Evolutionary conservation across 331 rosid species (phyloP).

Genomic region (Dryas integrifolia): DNA sequence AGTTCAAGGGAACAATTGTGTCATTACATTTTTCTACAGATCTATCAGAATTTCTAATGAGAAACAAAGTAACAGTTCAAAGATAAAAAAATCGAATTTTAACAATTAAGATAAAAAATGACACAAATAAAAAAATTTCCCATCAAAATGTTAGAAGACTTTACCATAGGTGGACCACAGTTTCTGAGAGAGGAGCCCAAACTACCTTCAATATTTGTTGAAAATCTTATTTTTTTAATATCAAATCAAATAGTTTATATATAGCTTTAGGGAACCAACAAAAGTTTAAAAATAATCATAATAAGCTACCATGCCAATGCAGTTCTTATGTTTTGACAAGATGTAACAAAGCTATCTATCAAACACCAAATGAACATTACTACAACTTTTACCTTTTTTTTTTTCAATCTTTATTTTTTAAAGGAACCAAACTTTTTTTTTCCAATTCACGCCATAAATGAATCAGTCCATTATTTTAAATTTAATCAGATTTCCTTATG

Average conservation of each 20-base stretch:
- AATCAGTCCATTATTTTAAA: neutral
- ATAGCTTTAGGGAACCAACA: neutral
- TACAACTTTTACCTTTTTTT: neutral
- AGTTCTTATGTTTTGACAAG: neutral
- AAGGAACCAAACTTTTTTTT: neutral
- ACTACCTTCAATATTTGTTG: slow-evolving; percentile 6
- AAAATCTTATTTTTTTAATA: neutral
- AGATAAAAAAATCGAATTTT: neutral
- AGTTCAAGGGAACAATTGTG: slow-evolving; percentile 6
- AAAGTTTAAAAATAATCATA: neutral
- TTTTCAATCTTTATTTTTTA: too few species aligned
- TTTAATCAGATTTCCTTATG: neutral
- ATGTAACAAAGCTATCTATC: neutral
- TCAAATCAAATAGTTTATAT: neutral
- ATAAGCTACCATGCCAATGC: neutral
- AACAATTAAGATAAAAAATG: neutral
- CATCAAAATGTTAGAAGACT: neutral
- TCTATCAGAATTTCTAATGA: neutral
- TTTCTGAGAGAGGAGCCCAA: neutral
- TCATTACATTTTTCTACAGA: neutral
- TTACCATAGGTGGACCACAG: neutral
- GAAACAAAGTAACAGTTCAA: neutral
- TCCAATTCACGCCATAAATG: neutral
- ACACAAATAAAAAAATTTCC: neutral
- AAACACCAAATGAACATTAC: neutral